Percentiles rank a stretch among this genome's conserved stretches.
These are phyloP conservation scores for Suillus clintonianus DNA, from an alignment of 768 basidiomycete genomes.

Conservation along the genomic window DNA sequence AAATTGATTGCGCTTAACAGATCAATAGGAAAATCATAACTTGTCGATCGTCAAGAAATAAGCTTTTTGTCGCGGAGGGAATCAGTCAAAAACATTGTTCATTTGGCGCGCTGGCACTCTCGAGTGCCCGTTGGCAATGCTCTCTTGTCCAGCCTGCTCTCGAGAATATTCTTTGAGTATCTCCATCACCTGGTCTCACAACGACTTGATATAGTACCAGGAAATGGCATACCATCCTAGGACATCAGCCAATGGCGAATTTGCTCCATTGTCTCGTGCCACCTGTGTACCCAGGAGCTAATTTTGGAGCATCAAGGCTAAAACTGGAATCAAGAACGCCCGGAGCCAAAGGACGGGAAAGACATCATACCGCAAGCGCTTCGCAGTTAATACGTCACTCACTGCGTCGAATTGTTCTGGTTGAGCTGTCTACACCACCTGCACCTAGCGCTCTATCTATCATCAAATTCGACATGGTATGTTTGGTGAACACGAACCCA, in stretches of 20 bases:
- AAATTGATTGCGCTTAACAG: too few species aligned
- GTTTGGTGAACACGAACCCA: background rate
- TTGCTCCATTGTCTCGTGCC: background rate
- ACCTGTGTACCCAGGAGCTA: background rate
- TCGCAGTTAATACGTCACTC: background rate
- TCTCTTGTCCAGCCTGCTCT: background rate
- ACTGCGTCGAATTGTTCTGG: too few species aligned
- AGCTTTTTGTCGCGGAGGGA: too few species aligned
- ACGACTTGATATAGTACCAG: background rate
- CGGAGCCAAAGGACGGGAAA: background rate
- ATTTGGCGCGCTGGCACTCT: background rate
- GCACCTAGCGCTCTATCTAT: background rate
- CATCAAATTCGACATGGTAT: background rate
- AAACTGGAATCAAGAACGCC: background rate
- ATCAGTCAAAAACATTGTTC: slow-evolving; percentile 29
- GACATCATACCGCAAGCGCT: background rate
- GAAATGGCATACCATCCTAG: background rate
- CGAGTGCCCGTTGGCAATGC: background rate
- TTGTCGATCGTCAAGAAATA: too few species aligned
- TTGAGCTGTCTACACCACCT: background rate
- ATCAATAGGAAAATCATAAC: too few species aligned
- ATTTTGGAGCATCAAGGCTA: background rate
- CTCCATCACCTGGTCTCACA: background rate
- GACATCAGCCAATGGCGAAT: background rate
- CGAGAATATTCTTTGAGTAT: background rate